Base-by-base conservation (phyloP, 2,329 filamentous ascomycete genomes). In the Cytospora piceicola region DNA sequence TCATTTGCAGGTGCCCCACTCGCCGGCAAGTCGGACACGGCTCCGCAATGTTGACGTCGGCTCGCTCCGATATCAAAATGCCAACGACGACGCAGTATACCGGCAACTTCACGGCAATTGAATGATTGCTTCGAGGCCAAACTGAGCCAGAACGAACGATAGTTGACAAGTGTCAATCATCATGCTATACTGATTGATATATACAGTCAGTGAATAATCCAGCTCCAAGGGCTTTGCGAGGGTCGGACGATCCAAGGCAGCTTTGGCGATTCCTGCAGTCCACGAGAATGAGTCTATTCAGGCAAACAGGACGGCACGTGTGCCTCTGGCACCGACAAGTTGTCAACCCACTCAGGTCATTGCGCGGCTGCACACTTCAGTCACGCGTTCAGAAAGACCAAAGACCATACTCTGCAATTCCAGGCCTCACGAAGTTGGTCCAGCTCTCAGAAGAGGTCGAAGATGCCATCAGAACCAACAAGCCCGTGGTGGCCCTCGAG, bases 401-500 rank as follows among this genome's bases (percentile, higher is more conserved):
- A 39, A 63, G 42, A 53, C 20, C 15, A 14, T 34, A 61, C 34
- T 58, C 54, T 39, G 30, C 55, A 20, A 17, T 15, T 24, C 39
- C 68, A n/a, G 73, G 74, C 15, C 70, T 83, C 36, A 74, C 74
- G 65, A 71, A 75, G 51, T 71, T 93, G 67, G 83, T 96, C 64
- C 85, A 83, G 61, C 82, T 97, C 52, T 94, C 92, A 0, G 90
- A 94, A 59, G 94, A 98, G 77, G 90, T 99, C 15, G 81, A 83
- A 61, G 88, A 93, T 74, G 94, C 94, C 49, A 77, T 97, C 57
- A 82, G 86, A 52, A 85, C 87, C 15, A 88, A 89, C 64, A 89
- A 88, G 72, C 94, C 95, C 0, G 89, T 99, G 4, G 94, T 99
- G 14, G 95, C 94, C 20, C 84, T 99, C 5, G 95, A 99, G 78